Percentiles rank a stretch among this genome's conserved stretches.
Evolutionary conservation across 768 basidiomycete species (phyloP).

Genomic region (Lanmaoa rubissima): DNA sequence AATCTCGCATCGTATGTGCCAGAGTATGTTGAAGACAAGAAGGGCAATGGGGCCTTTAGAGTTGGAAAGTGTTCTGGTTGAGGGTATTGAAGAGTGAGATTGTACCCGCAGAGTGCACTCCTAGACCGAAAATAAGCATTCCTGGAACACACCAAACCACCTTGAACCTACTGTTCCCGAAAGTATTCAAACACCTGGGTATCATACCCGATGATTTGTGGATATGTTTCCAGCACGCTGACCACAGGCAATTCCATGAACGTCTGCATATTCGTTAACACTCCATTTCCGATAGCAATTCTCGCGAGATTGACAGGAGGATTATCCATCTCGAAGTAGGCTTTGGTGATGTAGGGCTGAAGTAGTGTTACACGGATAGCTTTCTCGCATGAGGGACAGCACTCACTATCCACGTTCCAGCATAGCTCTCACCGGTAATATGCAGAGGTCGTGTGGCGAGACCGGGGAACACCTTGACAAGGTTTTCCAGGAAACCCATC

Average conservation of each 20-base stretch:
- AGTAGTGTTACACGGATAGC: background rate
- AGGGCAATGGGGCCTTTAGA: background rate
- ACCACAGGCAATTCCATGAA: constrained; percentile 59
- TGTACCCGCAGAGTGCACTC: constrained; percentile 59
- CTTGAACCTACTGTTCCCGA: constrained; percentile 35
- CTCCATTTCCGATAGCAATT: constrained; percentile 67
- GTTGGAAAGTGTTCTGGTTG: constrained; percentile 51
- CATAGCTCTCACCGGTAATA: no score
- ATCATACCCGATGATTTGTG: constrained; percentile 73
- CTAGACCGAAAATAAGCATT: constrained; percentile 32
- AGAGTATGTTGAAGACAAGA: background rate
- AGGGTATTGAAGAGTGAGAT: constrained; percentile 68
- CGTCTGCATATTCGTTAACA: constrained; percentile 25
- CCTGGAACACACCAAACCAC: background rate
- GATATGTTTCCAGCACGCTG: constrained; percentile 65
- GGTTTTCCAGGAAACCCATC: no score
- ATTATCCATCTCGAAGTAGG: constrained; percentile 56
- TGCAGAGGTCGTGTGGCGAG: no score
- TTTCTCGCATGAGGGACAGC: no score
- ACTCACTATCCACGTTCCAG: no score
- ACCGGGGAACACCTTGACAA: no score
- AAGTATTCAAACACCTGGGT: constrained; percentile 66
- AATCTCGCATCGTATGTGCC: background rate
- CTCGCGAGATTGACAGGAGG: constrained; percentile 69
- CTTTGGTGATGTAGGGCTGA: constrained; percentile 75